Base-by-base conservation (phyloP, 805 yeast genomes). In the Suhomyces vadensis region DNA sequence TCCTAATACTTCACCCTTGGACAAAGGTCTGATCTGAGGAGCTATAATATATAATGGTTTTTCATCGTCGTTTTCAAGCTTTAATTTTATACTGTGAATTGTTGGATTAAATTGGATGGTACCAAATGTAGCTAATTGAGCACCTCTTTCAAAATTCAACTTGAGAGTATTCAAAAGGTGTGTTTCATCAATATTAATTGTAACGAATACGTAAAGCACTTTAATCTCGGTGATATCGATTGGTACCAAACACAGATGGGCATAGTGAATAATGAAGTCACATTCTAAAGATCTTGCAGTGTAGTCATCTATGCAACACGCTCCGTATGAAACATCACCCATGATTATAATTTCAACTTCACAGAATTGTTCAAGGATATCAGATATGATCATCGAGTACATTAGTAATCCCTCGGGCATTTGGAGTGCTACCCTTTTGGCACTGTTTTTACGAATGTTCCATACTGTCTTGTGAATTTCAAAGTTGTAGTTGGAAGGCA, bases 311-410 rank as follows among this genome's bases (percentile, higher is more conserved):
- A 94, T 90, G 67, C 99, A 94, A 62, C 99, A 94, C 0, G 99
- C 99, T 35, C 99, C 99, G 58, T 94, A 94, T 0, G 97, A 88
- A 0, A 94, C 99, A 63, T 94, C 99, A 2, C 99, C 99, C 99
- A 94, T 94, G 2, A 92, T 94, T 1, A 94, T 73, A 0, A 91
- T 87, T 58, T 91, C 96, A 42, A 85, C 89, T 2, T 70, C 65
- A 61, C 97, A 91, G 55, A 94, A 92, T 63, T 91, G 96, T 58
- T 89, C 96, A 26, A 94, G 61, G 19, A 94, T 92, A 65, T 94
- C 99, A 3, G 96, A 78, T n/a, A 94, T 80, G 29, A 94, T 78
- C 48, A 95, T 74, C 0, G 97, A 83, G 60, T 91, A 94, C 1
- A 94, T 87, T 39, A 94, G 69, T 23, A 94, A 67, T 1, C 99